Evolutionary conservation across 345 rosid genomes (phyloP), one percentile per base, ranked within the genome.

Genomic region (Ailanthus altissimus): DNA sequence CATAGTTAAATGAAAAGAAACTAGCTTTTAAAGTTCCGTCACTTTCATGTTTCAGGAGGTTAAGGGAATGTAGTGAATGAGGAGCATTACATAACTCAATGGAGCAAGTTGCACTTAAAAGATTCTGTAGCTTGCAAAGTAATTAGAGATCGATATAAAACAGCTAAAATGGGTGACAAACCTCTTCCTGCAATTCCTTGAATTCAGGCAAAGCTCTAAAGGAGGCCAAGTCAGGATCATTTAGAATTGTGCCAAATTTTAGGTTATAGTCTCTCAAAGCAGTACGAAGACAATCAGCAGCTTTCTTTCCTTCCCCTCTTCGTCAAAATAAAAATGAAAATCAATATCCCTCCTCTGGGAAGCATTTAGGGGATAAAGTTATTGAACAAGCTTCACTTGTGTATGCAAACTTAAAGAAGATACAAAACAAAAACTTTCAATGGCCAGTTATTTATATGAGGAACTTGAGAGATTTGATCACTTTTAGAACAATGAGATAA

Each of bases 131-230:
- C 74, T n/a, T 14, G 56, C 11, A 61, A 62, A 70, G 54, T 58
- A 53, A 62, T 54, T 5, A 23, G 62, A 25, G 21, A 51, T 11
- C 58, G 38, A 75, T 36, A 36, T 70, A 26, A 70, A 36, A 65
- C 28, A 80, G 72, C 47, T 66, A 58, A 49, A 58, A 7, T 65
- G 45, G 65, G 63, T 15, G 45, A 58, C 72, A 81, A 38, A 92
- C 98, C 97, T 92, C 99, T 88, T 92, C 99, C 83, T 92, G 98
- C 74, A 93, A 81, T 88, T 93, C 92, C 90, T 88, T 96, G 84
- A 90, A 96, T 83, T 96, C 99, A 21, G 98, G 94, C 81, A 86
- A 86, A 81, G 94, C 98, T 74, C 98, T 89, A 79, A 96, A 92
- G 47, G 94, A 90, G 66, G 99, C 94, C 87, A 96, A 82, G 77